These are phyloP conservation scores for Acacia confusa DNA, from an alignment of 306 rosid species.

Conservation along the genomic window DNA sequence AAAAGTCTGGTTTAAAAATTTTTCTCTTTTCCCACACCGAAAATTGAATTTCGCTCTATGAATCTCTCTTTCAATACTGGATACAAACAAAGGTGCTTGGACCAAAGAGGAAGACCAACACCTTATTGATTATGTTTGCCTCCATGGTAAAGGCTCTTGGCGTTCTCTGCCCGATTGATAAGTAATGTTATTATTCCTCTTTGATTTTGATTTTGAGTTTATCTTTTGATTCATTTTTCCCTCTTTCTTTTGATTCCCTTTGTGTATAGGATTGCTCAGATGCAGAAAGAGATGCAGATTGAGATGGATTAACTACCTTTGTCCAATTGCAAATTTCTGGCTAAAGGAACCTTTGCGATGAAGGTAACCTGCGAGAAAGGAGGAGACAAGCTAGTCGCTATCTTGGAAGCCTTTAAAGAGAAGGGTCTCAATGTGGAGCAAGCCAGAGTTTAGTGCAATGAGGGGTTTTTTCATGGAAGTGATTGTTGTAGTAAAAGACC, in stretches of 20 bases:
- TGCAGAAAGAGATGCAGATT: constrained; percentile 76
- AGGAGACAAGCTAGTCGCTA: constrained; percentile 58
- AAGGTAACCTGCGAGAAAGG: constrained; percentile 64
- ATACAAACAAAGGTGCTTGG: too few relatives aligned
- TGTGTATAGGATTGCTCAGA: constrained; percentile 51
- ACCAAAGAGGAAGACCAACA: too few relatives aligned
- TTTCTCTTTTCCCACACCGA: too few relatives aligned
- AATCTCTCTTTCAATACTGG: too few relatives aligned
- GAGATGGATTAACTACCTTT: constrained; percentile 74
- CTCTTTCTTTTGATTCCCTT: not conserved
- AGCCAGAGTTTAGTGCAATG: constrained; percentile 72
- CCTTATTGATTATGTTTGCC: too few relatives aligned
- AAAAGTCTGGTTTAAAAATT: too few relatives aligned
- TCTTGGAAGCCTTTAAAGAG: constrained; percentile 65
- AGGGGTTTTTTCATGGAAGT: constrained; percentile 67
- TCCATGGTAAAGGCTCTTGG: too few relatives aligned
- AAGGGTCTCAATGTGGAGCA: constrained; percentile 59
- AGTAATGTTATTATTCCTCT: too few relatives aligned
- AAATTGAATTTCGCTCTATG: too few relatives aligned
- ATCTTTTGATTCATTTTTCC: not conserved
- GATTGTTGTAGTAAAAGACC: constrained; percentile 52
- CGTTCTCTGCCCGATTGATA: too few relatives aligned
- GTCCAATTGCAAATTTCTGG: constrained; percentile 7
- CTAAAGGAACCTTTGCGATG: constrained; percentile 8
- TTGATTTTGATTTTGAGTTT: not conserved